A percentile compares a stretch with the other conserved stretches of the same genome.
Evolutionary conservation across 306 rosid species (phyloP).

Genomic region (Abrus precatorius): DNA sequence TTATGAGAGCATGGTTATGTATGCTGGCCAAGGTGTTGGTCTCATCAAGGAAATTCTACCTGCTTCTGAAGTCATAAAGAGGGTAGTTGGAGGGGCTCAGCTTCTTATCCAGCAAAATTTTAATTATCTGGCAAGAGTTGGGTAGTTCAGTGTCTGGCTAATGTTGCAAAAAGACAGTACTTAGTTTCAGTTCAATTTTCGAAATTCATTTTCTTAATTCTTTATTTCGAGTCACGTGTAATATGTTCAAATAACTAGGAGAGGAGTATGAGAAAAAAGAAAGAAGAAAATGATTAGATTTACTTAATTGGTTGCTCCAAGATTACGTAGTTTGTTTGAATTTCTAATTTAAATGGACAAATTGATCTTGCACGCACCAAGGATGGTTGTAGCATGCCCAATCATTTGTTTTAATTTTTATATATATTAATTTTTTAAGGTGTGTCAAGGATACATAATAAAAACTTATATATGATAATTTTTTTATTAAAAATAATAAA

Average conservation of each 20-base stretch:
- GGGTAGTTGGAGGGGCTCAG: slow-evolving; percentile 81
- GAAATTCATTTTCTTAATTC: background rate
- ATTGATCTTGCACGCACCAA: no score
- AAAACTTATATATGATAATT: no score
- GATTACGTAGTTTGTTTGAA: background rate
- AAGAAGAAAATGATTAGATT: background rate
- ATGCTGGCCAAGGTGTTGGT: slow-evolving; percentile 83
- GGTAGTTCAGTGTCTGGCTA: no score
- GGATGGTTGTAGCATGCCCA: background rate
- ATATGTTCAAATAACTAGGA: background rate
- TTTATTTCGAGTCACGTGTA: slow-evolving; percentile 43
- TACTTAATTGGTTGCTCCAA: background rate
- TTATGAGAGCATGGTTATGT: slow-evolving; percentile 87
- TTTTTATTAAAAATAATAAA: no score
- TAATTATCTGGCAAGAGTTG: no score
- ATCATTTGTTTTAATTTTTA: background rate
- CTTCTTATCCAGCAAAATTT: slow-evolving; percentile 58
- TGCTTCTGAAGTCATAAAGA: slow-evolving; percentile 75
- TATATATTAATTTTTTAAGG: no score
- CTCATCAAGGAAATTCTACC: slow-evolving; percentile 75
- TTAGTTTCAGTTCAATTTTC: background rate
- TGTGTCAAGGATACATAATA: no score
- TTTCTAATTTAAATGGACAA: background rate
- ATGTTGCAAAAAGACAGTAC: no score
- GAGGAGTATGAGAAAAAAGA: background rate